Conservation (phyloP, 202 grass and related monocot species). For the Dendrocalamus latiflorus region DNA sequence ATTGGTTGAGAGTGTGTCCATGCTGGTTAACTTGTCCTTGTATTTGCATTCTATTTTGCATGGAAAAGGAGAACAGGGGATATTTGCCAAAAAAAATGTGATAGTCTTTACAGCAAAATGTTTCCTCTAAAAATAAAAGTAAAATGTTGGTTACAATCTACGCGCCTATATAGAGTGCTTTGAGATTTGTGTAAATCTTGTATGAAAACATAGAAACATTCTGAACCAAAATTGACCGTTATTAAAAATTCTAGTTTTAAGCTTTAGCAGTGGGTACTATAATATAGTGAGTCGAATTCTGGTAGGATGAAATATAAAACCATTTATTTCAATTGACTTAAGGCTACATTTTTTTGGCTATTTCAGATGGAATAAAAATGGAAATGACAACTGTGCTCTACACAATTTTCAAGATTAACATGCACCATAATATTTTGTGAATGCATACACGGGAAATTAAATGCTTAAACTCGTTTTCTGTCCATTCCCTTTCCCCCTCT, state of each 20-base stretch:
- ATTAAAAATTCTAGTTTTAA: not conserved
- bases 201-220: not conserved
- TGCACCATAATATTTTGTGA: not conserved
- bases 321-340: not conserved
- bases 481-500: slow-evolving; percentile 23
- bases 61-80: not conserved
- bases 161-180: not conserved
- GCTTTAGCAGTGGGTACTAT: not conserved
- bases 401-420: not conserved
- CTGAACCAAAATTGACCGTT: not conserved
- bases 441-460: not conserved
- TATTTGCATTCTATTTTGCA: not conserved
- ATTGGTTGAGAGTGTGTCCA: not conserved
- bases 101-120: not conserved
- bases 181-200: not conserved
- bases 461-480: slow-evolving; percentile 32
- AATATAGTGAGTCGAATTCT: not conserved
- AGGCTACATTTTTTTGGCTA: not conserved
- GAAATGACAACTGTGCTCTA: not conserved
- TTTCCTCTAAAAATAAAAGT: not conserved
- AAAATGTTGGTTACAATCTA: not conserved
- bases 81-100: not conserved
- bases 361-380: not conserved
- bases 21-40: not conserved
- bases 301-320: not conserved